Conservation (phyloP, 2,329 filamentous ascomycete species). For the Didymella sp. region DNA sequence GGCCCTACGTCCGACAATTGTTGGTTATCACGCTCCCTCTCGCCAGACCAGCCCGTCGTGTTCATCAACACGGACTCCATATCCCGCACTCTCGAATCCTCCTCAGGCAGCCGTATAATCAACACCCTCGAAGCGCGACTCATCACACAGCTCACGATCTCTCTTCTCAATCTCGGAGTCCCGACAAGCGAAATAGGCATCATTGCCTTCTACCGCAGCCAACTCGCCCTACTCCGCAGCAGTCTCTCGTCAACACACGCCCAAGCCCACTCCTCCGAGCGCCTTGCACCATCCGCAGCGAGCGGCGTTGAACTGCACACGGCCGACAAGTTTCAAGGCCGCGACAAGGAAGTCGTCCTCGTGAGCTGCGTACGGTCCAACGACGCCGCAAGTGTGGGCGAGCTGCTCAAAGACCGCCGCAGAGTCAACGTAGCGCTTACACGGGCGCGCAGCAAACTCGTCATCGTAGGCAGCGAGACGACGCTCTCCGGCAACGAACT, state of each 20-base stretch:
- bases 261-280: slow-evolving; percentile 55
- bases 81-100: slow-evolving; percentile 70
- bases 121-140: slow-evolving; percentile 84
- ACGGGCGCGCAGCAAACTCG: slow-evolving; percentile 86
- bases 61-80: slow-evolving; percentile 90
- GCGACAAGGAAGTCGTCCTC: slow-evolving; percentile 92
- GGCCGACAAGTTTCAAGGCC: slow-evolving; percentile 93
- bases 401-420: slow-evolving; percentile 88
- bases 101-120: slow-evolving; percentile 79
- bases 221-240: slow-evolving; percentile 82
- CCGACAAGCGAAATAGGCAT: slow-evolving; percentile 81
- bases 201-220: slow-evolving; percentile 95
- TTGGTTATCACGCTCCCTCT: slow-evolving; percentile 77
- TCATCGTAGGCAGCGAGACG: slow-evolving; percentile 81
- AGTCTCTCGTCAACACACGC: slow-evolving; percentile 64
- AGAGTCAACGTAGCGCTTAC: slow-evolving; percentile 97
- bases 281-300: slow-evolving; percentile 25
- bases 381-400: slow-evolving; percentile 80
- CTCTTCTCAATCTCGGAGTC: slow-evolving; percentile 77
- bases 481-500: slow-evolving; percentile 78
- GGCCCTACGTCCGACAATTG: slow-evolving; percentile 61
- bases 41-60: slow-evolving; percentile 74
- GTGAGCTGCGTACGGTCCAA: slow-evolving; percentile 90
- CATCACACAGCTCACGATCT: slow-evolving; percentile 79
- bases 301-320: slow-evolving; percentile 85